Percentiles rank a stretch among this genome's conserved stretches.
phyloP scores from a whole-genome alignment of 192 early-diverging fungal species.

The Coemansia sp. region DNA sequence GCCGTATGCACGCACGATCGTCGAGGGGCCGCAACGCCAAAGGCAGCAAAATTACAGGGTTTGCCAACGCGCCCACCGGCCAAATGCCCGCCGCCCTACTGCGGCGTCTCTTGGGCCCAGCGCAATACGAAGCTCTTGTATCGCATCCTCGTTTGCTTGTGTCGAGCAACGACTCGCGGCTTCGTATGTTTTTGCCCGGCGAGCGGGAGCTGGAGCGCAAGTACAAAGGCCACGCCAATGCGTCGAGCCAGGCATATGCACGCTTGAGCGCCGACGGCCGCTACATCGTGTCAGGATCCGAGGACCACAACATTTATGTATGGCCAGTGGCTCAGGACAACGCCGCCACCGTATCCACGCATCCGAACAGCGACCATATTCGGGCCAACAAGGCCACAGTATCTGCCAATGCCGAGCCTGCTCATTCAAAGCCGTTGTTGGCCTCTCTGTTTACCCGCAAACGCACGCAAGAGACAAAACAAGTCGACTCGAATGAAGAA shows the following conservation, averaged over 20 bases:
- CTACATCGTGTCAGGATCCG: constrained; percentile 81
- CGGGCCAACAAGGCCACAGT: background rate
- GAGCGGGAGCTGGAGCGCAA: constrained; percentile 77
- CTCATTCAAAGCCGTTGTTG: constrained; percentile 14
- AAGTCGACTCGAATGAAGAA: constrained; percentile 11
- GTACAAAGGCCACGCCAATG: constrained; percentile 78
- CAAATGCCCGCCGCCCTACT: constrained; percentile 46
- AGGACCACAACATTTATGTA: constrained; percentile 75
- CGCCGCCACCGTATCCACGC: constrained; percentile 46
- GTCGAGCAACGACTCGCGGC: constrained; percentile 78
- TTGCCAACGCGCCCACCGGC: constrained; percentile 51
- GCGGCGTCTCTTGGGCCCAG: constrained; percentile 39
- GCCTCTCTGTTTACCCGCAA: constrained; percentile 28
- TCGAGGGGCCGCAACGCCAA: constrained; percentile 60
- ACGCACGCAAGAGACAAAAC: constrained; percentile 8
- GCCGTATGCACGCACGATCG: constrained; percentile 73
- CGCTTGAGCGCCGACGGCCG: constrained; percentile 73
- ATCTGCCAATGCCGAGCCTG: constrained; percentile 8
- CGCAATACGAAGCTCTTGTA: constrained; percentile 7
- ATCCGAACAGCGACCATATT: constrained; percentile 40
- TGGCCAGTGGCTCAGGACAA: constrained; percentile 60
- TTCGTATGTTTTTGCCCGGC: constrained; percentile 75
- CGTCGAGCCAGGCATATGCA: constrained; percentile 70
- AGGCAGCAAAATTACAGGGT: constrained; percentile 80
- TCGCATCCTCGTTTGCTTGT: constrained; percentile 27